A percentile compares a stretch with the other conserved stretches of the same genome.
phyloP scores from a whole-genome alignment of 2,329 filamentous ascomycete species.

The Cladophialophora psammophila region DNA sequence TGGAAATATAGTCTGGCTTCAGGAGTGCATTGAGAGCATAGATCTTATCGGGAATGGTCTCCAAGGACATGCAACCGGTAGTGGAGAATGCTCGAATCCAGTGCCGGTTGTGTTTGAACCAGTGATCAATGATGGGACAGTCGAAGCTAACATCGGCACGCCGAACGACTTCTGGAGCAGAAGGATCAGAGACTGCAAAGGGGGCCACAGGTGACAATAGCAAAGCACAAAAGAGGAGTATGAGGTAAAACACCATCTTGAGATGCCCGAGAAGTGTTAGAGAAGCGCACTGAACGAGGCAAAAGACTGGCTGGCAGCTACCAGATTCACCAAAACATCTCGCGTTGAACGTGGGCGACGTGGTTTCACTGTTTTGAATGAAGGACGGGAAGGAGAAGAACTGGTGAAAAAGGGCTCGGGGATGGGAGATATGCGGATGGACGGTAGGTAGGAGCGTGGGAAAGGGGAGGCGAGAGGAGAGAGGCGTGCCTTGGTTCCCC shows the following conservation, averaged over 20 bases:
- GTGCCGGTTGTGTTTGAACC: constrained; percentile 22
- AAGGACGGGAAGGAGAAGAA: too few species aligned
- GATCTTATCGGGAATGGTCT: constrained; percentile 16
- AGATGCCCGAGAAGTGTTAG: not conserved
- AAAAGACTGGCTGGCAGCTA: too few species aligned
- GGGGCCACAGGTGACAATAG: not conserved
- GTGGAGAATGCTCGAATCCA: constrained; percentile 28
- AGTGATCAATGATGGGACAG: constrained; percentile 27
- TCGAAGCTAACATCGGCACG: constrained; percentile 17
- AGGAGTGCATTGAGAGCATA: constrained; percentile 26
- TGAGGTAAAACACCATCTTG: not conserved
- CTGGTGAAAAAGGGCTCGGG: too few species aligned
- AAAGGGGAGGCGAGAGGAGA: not conserved
- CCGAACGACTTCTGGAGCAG: not conserved
- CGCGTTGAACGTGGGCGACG: too few species aligned
- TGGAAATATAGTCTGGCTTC: constrained; percentile 22
- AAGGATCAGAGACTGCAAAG: not conserved
- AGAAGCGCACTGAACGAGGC: not conserved
- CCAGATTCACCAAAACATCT: not conserved
- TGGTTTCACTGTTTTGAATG: too few species aligned
- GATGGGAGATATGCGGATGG: too few species aligned
- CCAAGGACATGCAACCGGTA: constrained; percentile 27
- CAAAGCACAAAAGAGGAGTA: not conserved
- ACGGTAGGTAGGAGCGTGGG: too few species aligned
- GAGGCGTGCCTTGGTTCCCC: not conserved